Evolutionary conservation across 192 early-diverging fungal species (phyloP).

Genomic region (Coemansia sp.): DNA sequence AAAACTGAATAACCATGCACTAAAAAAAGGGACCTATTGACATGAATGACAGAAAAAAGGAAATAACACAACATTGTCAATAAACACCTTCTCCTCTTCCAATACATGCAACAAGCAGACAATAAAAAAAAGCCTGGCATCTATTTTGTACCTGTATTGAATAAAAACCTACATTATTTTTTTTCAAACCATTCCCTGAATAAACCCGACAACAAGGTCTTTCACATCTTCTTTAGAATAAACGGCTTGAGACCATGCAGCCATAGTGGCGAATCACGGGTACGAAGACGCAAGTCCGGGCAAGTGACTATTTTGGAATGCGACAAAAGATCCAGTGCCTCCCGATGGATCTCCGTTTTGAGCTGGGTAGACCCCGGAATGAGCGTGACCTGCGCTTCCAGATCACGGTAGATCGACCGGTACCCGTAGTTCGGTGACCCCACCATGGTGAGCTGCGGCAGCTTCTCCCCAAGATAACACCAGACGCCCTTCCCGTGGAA

Average conservation of each 20-base stretch:
- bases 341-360: constrained; percentile 49
- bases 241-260: constrained; percentile 35
- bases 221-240: constrained; percentile 42
- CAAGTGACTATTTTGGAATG: constrained; percentile 16
- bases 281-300: constrained; percentile 13
- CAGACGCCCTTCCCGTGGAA: constrained; percentile 94
- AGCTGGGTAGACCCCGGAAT: constrained; percentile 15
- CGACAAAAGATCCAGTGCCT: not conserved
- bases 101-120: no score
- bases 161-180: no score
- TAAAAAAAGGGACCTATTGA: no score
- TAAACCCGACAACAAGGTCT: not conserved
- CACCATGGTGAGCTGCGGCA: constrained; percentile 72
- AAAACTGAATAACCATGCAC: no score
- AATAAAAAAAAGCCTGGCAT: no score
- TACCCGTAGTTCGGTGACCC: constrained; percentile 94
- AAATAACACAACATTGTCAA: no score
- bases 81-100: no score
- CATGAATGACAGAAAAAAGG: no score
- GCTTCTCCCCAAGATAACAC: constrained; percentile 55
- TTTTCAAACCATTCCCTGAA: no score
- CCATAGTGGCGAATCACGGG: constrained; percentile 36
- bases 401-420: constrained; percentile 57
- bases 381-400: not conserved
- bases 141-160: no score